Percentiles rank a stretch among this genome's conserved stretches.
Conservation (phyloP, 768 basidiomycete genomes). For the Mycena leptocephala region DNA sequence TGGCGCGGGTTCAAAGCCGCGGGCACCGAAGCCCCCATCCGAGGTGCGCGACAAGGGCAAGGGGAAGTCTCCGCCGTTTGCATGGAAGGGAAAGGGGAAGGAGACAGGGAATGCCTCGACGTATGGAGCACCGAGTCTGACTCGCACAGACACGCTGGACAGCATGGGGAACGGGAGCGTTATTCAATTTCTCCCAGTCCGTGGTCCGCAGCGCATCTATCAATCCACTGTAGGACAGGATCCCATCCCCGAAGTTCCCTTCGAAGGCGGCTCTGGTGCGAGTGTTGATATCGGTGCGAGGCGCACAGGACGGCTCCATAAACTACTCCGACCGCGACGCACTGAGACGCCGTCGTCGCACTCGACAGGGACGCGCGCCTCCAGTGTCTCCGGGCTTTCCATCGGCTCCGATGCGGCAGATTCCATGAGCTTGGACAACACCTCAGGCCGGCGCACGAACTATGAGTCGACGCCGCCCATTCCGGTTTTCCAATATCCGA, state of each 20-base stretch:
- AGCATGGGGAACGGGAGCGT: neutral
- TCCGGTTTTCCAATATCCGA: too few species aligned
- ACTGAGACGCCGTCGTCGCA: neutral
- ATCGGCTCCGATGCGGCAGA: too few species aligned
- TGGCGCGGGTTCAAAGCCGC: neutral
- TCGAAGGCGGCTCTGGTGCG: too few species aligned
- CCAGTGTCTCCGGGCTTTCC: too few species aligned
- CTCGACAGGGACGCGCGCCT: too few species aligned
- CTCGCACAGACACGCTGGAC: neutral
- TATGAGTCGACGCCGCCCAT: too few species aligned
- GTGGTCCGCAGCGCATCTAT: neutral
- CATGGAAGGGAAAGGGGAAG: neutral
- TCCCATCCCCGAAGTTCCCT: neutral
- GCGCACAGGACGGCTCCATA: neutral
- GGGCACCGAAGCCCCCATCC: neutral
- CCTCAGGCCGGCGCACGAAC: too few species aligned
- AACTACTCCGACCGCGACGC: neutral
- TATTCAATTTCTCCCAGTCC: neutral
- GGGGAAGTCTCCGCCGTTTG: neutral
- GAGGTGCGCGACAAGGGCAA: neutral
- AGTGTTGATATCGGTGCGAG: neutral
- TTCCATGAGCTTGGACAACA: too few species aligned
- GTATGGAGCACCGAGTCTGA: neutral
- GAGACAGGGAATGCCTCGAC: neutral
- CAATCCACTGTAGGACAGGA: neutral